Percentiles rank a stretch among this genome's conserved stretches.
Conservation (phyloP, 2,329 filamentous ascomycete genomes). For the Pseudogymnoascus sp. region DNA sequence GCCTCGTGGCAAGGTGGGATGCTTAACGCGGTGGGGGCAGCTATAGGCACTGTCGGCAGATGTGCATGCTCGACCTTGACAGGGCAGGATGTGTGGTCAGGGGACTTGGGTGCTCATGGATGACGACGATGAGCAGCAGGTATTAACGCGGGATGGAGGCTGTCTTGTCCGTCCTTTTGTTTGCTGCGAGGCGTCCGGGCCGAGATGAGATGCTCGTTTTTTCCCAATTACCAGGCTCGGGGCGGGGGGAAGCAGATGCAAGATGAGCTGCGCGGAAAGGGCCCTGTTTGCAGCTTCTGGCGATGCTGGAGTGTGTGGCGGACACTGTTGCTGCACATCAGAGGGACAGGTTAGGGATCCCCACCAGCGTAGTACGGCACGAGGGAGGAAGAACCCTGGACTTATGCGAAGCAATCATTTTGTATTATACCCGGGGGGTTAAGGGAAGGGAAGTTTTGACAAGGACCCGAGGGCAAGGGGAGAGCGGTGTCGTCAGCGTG, state of each 20-base stretch:
- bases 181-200: neutral
- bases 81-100: neutral
- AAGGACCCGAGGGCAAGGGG: neutral
- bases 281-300: neutral
- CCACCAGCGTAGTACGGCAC: neutral
- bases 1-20: constrained; percentile 7
- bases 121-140: constrained; percentile 1
- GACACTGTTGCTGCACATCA: neutral
- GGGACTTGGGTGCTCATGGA: neutral
- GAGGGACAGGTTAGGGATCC: neutral
- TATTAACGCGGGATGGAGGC: neutral
- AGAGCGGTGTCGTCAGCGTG: constrained; percentile 6
- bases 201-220: neutral
- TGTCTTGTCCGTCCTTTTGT: neutral
- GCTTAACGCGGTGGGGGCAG: constrained; percentile 3
- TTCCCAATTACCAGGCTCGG: neutral
- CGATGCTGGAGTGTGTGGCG: neutral
- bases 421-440: constrained; percentile 1
- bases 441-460: neutral
- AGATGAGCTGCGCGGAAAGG: neutral
- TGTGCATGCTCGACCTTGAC: constrained; percentile 2
- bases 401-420: neutral
- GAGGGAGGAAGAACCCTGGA: constrained; percentile 1
- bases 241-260: neutral
- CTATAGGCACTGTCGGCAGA: constrained; percentile 6